Evolutionary conservation across 805 yeast species (phyloP).

Genomic region (Lipomyces anomalus): DNA sequence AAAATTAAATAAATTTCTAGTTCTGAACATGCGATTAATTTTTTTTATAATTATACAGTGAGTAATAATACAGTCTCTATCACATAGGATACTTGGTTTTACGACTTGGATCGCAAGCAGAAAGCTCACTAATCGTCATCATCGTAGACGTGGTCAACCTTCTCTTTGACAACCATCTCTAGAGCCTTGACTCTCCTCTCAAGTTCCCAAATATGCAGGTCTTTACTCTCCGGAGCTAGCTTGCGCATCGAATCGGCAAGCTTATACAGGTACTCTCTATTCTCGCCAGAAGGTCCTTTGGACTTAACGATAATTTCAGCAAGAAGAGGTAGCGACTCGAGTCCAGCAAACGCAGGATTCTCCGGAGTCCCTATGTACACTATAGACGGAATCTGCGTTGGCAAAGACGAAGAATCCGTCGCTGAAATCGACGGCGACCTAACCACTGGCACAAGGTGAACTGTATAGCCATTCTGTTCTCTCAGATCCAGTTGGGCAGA

Average conservation of each 20-base stretch:
- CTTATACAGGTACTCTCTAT: constrained; percentile 59
- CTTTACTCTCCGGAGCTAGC: constrained; percentile 37
- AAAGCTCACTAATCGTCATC: no score
- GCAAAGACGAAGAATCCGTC: constrained; percentile 3
- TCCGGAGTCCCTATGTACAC: constrained; percentile 81
- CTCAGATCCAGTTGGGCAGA: constrained; percentile 67
- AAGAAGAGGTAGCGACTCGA: constrained; percentile 54
- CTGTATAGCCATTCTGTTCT: constrained; percentile 83
- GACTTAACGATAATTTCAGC: constrained; percentile 54
- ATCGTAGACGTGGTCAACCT: no score
- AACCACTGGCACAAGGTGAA: constrained; percentile 48
- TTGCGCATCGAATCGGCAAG: constrained; percentile 47
- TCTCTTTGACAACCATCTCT: constrained; percentile 5
- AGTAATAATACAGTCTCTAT: no score
- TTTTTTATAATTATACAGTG: no score
- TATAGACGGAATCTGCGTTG: constrained; percentile 41
- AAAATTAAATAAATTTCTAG: no score
- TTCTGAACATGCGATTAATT: no score
- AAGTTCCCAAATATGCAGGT: constrained; percentile 41
- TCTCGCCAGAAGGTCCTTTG: constrained; percentile 77
- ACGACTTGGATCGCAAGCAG: no score
- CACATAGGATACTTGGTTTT: no score
- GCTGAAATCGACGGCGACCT: not conserved
- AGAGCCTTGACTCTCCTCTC: constrained; percentile 31
- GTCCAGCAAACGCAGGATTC: constrained; percentile 80